A percentile compares a stretch with the other conserved stretches of the same genome.
Conservation (phyloP, 2,329 filamentous ascomycete species). For the Nemania sp. region DNA sequence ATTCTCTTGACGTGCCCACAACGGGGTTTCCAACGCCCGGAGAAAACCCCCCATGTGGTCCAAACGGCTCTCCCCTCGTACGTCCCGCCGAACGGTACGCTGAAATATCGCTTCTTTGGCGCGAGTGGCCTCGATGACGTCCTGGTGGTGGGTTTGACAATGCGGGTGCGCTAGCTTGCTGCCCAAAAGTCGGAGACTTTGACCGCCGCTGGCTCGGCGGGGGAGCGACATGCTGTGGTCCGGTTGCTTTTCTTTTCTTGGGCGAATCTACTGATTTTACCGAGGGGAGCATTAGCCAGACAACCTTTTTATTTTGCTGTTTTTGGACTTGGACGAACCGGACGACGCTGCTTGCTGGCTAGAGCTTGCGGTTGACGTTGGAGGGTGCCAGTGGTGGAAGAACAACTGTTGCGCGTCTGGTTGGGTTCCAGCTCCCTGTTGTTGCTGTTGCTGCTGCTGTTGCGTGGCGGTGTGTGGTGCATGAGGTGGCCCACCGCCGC, state of each 20-base stretch:
- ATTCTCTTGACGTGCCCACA: conserved; percentile 42
- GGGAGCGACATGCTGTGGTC: conserved; percentile 54
- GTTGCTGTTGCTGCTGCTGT: conserved; percentile 48
- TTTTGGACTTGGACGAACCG: conserved; percentile 67
- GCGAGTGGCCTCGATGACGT: conserved; percentile 63
- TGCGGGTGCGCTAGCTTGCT: conserved; percentile 51
- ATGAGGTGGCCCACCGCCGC: conserved; percentile 45
- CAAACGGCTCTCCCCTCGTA: conserved; percentile 43
- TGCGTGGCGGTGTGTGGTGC: conserved; percentile 54
- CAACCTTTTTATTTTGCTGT: conserved; percentile 47
- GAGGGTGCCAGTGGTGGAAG: conserved; percentile 93
- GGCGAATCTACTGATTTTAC: conserved; percentile 75
- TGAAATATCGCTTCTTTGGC: conserved; percentile 68
- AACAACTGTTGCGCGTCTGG: conserved; percentile 74
- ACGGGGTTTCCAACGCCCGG: conserved; percentile 38
- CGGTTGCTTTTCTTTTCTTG: conserved; percentile 80
- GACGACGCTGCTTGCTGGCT: conserved; percentile 75
- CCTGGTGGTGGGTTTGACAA: conserved; percentile 57
- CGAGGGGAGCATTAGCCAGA: conserved; percentile 47
- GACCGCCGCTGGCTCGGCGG: conserved; percentile 52
- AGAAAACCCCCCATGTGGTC: conserved; percentile 44
- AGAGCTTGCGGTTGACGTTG: conserved; percentile 64
- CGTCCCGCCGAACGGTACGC: conserved; percentile 50
- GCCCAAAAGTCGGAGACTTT: conserved; percentile 60
- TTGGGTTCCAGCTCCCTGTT: conserved; percentile 57